Evolutionary conservation across 1,284 basidiomycete genomes (phyloP).

Genomic region (Ganoderma multipileum): DNA sequence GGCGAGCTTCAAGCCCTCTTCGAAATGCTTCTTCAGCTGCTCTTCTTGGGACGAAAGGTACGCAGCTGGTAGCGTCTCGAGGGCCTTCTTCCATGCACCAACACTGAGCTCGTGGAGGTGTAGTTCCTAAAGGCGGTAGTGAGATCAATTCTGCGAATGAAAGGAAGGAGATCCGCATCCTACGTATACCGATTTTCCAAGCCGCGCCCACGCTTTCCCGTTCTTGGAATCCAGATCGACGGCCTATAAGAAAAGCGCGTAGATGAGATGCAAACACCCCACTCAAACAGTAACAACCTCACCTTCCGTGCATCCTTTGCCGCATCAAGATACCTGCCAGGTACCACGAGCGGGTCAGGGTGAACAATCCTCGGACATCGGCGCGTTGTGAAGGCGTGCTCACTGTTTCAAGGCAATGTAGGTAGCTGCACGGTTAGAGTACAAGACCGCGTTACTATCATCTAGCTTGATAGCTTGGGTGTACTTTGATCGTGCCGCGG

Average conservation of each 20-base stretch:
- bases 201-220: constrained; percentile 44
- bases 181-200: constrained; percentile 42
- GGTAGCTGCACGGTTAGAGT: constrained; percentile 40
- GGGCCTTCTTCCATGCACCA: constrained; percentile 34
- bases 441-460: constrained; percentile 40
- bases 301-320: constrained; percentile 33
- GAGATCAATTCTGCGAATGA: neutral
- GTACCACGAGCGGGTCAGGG: neutral
- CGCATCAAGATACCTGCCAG: constrained; percentile 32
- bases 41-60: constrained; percentile 33
- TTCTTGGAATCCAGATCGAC: constrained; percentile 43
- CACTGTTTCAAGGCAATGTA: constrained; percentile 29
- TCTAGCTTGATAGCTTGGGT: constrained; percentile 41
- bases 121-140: constrained; percentile 22
- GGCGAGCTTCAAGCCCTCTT: constrained; percentile 28
- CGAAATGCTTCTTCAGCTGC: constrained; percentile 39
- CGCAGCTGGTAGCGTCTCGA: constrained; percentile 33
- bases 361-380: neutral
- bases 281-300: neutral
- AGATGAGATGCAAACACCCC: constrained; percentile 1
- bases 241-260: constrained; percentile 38
- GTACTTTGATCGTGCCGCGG: constrained; percentile 41
- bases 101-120: constrained; percentile 24
- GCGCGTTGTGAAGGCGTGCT: neutral
- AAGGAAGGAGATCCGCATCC: constrained; percentile 3